phyloP scores from a whole-genome alignment of 129 eudicot genomes.

The Cynara cardunculus region DNA sequence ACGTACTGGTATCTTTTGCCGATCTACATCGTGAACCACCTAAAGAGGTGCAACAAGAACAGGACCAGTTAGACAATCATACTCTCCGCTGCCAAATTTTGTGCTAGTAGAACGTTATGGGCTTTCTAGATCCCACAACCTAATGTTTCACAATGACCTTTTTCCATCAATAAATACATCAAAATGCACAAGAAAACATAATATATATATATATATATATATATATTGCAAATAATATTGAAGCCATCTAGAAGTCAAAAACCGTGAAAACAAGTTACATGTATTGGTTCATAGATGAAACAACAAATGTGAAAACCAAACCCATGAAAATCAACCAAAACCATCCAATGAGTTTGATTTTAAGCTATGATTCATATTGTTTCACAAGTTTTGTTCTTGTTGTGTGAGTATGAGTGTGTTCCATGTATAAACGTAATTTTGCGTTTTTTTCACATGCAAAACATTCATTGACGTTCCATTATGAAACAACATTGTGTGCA shows the following conservation, averaged over 20 bases:
- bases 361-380: neutral
- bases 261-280: neutral
- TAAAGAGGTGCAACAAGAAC: conserved; percentile 15
- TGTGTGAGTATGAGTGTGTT: neutral
- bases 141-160: neutral
- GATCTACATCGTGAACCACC: conserved; percentile 94
- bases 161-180: neutral
- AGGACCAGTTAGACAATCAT: conserved; percentile 8
- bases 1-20: conserved; percentile 90
- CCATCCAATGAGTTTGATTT: neutral
- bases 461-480: neutral
- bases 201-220: too few relatives aligned
- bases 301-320: neutral
- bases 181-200: neutral
- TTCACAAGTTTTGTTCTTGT: neutral
- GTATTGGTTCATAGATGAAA: neutral
- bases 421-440: neutral
- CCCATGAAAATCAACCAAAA: neutral
- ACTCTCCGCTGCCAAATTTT: neutral
- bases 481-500: neutral
- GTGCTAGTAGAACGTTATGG: neutral
- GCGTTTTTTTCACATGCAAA: neutral
- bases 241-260: neutral
- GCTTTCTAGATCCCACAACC: neutral
- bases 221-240: neutral